A percentile compares a stretch with the other conserved stretches of the same genome.
phyloP scores from a whole-genome alignment of 306 rosid species.

The Comarum palustre region DNA sequence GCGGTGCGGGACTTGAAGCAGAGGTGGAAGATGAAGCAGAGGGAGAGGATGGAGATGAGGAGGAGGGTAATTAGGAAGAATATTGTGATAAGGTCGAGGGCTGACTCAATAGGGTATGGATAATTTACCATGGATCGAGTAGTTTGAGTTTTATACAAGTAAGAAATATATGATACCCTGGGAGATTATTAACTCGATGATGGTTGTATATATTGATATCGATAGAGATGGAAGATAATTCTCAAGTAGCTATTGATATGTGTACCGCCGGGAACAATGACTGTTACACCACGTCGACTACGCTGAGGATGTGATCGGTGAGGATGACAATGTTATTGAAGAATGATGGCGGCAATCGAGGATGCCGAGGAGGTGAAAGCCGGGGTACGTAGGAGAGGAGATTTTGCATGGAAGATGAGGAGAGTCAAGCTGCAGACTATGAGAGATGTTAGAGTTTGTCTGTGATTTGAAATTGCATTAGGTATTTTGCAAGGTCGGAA shows the following conservation, averaged over 20 bases:
- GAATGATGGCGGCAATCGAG: slow-evolving; percentile 23
- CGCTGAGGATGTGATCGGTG: background rate
- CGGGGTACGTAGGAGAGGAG: slow-evolving; percentile 43
- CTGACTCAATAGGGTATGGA: slow-evolving; percentile 35
- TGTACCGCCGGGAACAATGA: background rate
- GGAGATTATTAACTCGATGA: background rate
- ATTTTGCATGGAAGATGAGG: slow-evolving; percentile 46
- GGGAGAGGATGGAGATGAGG: slow-evolving; percentile 54
- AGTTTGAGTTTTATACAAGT: background rate
- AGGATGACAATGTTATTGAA: background rate
- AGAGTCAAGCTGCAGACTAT: background rate
- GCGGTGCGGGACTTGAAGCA: slow-evolving; percentile 59
- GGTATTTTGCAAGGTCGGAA: slow-evolving; percentile 4
- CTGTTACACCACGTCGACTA: slow-evolving; percentile 9
- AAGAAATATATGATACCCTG: background rate
- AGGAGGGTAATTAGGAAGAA: slow-evolving; percentile 40
- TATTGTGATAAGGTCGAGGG: slow-evolving; percentile 49
- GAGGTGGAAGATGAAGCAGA: slow-evolving; percentile 68
- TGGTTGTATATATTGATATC: background rate
- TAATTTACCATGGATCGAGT: slow-evolving; percentile 44
- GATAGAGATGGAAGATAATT: background rate
- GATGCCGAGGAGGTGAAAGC: slow-evolving; percentile 25
- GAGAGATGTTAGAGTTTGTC: background rate
- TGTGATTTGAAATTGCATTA: slow-evolving; percentile 18
- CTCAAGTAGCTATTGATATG: background rate